These are phyloP conservation scores for Nasturtium officinale DNA, from an alignment of 345 rosid genomes.

Conservation along the genomic window DNA sequence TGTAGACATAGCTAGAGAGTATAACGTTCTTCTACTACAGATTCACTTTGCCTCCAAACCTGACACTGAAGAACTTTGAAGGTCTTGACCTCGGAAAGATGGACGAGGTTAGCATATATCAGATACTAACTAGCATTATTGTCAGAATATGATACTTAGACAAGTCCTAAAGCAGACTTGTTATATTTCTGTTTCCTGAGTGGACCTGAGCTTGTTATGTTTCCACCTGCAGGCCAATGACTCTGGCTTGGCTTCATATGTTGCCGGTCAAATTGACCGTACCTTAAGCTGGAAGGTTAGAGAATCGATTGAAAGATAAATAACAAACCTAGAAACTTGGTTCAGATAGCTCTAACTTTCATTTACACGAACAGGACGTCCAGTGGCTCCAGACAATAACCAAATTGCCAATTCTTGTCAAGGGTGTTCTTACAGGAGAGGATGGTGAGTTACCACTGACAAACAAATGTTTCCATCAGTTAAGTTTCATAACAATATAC, in stretches of 20 bases:
- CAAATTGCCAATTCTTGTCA: constrained; percentile 77
- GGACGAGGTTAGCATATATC: constrained; percentile 56
- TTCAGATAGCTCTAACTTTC: constrained; percentile 6
- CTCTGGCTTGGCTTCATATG: constrained; percentile 90
- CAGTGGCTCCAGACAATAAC: constrained; percentile 92
- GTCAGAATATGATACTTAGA: not conserved
- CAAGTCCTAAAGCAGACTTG: not conserved
- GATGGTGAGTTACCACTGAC: constrained; percentile 55
- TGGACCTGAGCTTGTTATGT: constrained; percentile 15
- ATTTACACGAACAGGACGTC: constrained; percentile 54
- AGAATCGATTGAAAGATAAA: not conserved
- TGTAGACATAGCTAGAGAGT: not conserved
- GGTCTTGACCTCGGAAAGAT: constrained; percentile 92
- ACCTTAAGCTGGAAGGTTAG: constrained; percentile 91
- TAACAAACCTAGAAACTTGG: not conserved
- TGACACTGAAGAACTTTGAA: constrained; percentile 92
- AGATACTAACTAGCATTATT: not conserved
- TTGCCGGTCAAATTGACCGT: constrained; percentile 86
- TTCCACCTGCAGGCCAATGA: constrained; percentile 60
- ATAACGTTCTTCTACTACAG: constrained; percentile 43
- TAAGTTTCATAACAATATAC: not conserved
- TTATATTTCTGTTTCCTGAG: not conserved
- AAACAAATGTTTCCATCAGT: constrained; percentile 2
- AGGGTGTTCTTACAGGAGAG: constrained; percentile 89
- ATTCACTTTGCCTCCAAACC: constrained; percentile 75